These are phyloP conservation scores for Musa beccarii DNA, from an alignment of 176 grass and related monocot species.

Conservation along the genomic window DNA sequence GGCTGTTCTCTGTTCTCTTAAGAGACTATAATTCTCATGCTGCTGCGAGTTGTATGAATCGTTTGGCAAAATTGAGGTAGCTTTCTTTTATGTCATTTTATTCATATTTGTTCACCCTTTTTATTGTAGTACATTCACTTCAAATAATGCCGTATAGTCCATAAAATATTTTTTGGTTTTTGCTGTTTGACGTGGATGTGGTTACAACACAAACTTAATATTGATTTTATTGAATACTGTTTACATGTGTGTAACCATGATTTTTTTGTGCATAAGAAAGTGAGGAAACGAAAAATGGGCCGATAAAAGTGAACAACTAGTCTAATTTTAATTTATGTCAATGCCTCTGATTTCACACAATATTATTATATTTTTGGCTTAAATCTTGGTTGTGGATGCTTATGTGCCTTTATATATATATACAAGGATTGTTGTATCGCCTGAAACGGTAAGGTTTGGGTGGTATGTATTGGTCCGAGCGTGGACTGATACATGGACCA, in stretches of 20 bases:
- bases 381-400: background rate
- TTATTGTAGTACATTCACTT: background rate
- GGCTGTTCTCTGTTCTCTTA: conserved; percentile 80
- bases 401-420: background rate
- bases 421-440: too few species aligned
- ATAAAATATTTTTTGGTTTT: background rate
- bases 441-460: too few species aligned
- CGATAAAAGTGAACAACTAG: background rate
- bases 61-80: conserved; percentile 93
- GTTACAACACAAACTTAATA: background rate
- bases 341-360: background rate
- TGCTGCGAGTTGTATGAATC: conserved; percentile 98
- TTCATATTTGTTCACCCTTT: background rate
- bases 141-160: background rate
- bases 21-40: conserved; percentile 99
- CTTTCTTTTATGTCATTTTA: background rate
- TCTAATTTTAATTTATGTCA: background rate
- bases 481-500: too few species aligned
- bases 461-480: too few species aligned
- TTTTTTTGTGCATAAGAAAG: too few species aligned
- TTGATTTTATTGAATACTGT: too few species aligned
- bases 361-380: background rate
- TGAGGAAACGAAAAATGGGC: background rate
- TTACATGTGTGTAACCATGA: too few species aligned
- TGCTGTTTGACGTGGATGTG: background rate